A percentile compares a stretch with the other conserved stretches of the same genome.
phyloP scores from a whole-genome alignment of 306 rosid species.

The Trifolium fragiferum region DNA sequence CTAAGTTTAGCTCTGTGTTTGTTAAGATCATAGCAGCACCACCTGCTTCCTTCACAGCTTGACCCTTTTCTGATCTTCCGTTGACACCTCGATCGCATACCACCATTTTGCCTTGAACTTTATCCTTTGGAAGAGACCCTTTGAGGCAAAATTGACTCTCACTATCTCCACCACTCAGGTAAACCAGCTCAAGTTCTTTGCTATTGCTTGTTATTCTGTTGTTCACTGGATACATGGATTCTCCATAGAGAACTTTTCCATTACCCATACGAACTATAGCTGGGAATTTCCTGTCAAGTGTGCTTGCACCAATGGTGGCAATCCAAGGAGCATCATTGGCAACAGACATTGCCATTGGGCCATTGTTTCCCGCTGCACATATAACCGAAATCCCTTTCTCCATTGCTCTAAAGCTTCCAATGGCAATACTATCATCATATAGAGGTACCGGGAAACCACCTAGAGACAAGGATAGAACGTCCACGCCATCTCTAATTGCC shows the following conservation, averaged over 20 bases:
- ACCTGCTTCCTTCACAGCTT: slow-evolving; percentile 86
- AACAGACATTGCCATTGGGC: slow-evolving; percentile 79
- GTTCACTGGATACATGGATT: slow-evolving; percentile 74
- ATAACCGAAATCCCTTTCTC: slow-evolving; percentile 82
- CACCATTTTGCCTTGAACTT: slow-evolving; percentile 79
- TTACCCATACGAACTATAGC: slow-evolving; percentile 68
- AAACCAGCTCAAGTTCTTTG: slow-evolving; percentile 65
- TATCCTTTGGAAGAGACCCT: slow-evolving; percentile 78
- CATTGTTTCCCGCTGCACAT: slow-evolving; percentile 90
- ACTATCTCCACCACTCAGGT: slow-evolving; percentile 49
- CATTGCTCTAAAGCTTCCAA: slow-evolving; percentile 87
- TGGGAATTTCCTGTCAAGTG: slow-evolving; percentile 78
- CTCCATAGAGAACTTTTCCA: slow-evolving; percentile 71
- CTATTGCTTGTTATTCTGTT: slow-evolving; percentile 39
- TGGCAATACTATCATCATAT: slow-evolving; percentile 78
- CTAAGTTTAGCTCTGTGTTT: slow-evolving; percentile 77
- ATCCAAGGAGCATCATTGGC: slow-evolving; percentile 98
- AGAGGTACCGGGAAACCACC: slow-evolving; percentile 86
- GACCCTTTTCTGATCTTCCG: slow-evolving; percentile 90
- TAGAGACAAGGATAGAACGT: slow-evolving; percentile 80
- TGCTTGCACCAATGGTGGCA: slow-evolving; percentile 84
- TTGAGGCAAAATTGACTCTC: slow-evolving; percentile 74
- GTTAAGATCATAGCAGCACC: slow-evolving; percentile 87
- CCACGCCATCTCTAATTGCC: slow-evolving; percentile 85
- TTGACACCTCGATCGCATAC: slow-evolving; percentile 88